These are phyloP conservation scores for Scheffersomyces illinoinensis DNA, from an alignment of 1,139 yeast species.

Conservation along the genomic window DNA sequence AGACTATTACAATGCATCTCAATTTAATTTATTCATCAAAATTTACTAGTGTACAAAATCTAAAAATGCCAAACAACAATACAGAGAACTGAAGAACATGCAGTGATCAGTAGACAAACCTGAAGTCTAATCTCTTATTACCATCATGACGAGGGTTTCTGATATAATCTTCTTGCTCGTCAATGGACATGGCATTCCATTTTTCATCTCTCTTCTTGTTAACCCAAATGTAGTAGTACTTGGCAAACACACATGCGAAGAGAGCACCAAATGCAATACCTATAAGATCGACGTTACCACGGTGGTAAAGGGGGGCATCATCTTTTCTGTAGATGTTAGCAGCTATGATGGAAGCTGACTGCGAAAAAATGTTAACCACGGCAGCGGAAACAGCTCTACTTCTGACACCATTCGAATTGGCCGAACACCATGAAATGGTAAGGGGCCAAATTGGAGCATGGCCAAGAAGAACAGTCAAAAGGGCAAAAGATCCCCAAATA, in stretches of 20 bases:
- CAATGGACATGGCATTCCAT: constrained; percentile 14
- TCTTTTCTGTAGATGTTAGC: constrained; percentile 27
- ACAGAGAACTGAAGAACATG: neutral
- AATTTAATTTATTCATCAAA: too few relatives aligned
- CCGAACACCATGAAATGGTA: constrained; percentile 21
- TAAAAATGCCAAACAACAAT: neutral
- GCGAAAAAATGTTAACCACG: constrained; percentile 22
- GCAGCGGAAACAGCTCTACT: constrained; percentile 25
- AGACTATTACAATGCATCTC: neutral
- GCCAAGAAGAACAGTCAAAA: constrained; percentile 19
- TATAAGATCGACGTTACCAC: constrained; percentile 26
- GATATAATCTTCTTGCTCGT: constrained; percentile 13
- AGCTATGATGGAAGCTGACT: constrained; percentile 16
- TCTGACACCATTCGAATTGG: constrained; percentile 21
- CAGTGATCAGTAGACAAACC: constrained; percentile 12
- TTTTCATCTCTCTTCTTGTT: constrained; percentile 11
- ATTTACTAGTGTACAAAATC: neutral
- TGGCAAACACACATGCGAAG: constrained; percentile 13
- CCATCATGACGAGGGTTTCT: constrained; percentile 13
- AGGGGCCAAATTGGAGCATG: constrained; percentile 21
- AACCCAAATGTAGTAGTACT: constrained; percentile 14
- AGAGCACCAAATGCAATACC: constrained; percentile 19
- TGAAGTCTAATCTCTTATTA: constrained; percentile 19
- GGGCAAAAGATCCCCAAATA: constrained; percentile 21
- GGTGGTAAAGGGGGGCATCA: constrained; percentile 27